Evolutionary conservation across 2,329 filamentous ascomycete genomes (phyloP).

Genomic region (Drechslerella dactyloides): DNA sequence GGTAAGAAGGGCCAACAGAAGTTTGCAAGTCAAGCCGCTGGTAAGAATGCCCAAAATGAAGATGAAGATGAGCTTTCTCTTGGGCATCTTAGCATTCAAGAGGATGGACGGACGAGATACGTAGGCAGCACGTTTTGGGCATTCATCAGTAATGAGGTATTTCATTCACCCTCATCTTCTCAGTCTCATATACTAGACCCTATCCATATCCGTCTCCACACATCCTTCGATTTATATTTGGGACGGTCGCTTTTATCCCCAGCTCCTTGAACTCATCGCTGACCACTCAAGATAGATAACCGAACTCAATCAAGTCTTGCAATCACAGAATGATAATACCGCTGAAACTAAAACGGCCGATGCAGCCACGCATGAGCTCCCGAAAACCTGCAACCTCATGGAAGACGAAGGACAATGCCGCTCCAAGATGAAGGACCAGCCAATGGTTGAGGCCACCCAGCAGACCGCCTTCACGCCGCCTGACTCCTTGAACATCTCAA

Average conservation of each 20-base stretch:
- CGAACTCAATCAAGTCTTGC: conserved; percentile 54
- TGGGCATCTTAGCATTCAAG: conserved; percentile 55
- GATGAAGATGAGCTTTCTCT: conserved; percentile 52
- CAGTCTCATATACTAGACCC: no score
- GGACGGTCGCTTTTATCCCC: no score
- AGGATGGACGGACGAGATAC: conserved; percentile 54
- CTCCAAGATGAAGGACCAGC: neutral
- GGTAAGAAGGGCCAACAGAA: conserved; percentile 34
- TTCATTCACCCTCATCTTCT: no score
- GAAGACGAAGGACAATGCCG: conserved; percentile 25
- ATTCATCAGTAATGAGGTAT: conserved; percentile 54
- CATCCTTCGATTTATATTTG: no score
- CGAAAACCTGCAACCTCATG: conserved; percentile 46
- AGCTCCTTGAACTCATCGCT: conserved; percentile 2
- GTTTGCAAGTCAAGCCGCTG: neutral
- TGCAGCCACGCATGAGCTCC: neutral
- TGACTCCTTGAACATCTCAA: conserved; percentile 10
- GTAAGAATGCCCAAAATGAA: conserved; percentile 13
- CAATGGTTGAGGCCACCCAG: neutral
- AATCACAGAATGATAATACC: conserved; percentile 37
- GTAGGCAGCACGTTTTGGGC: conserved; percentile 55
- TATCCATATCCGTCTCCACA: neutral
- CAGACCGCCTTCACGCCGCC: conserved; percentile 8
- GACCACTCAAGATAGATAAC: conserved; percentile 46
- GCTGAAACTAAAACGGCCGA: neutral